Conservation (phyloP, 768 basidiomycete species). For the Termitomyces sp. region DNA sequence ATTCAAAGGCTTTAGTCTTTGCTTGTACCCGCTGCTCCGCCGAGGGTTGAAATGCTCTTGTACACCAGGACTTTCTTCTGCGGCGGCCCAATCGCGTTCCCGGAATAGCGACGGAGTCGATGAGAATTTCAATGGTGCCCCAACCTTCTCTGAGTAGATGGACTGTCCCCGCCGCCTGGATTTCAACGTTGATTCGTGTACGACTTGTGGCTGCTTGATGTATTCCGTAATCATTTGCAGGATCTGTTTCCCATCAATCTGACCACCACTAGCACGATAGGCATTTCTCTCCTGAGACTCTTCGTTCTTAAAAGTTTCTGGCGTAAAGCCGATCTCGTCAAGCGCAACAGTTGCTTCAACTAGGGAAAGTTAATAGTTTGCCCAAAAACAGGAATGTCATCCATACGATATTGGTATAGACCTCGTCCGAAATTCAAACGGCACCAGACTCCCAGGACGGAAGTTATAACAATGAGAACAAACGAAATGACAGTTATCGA, state of each 20-base stretch:
- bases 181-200: background rate
- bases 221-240: background rate
- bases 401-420: conserved; percentile 46
- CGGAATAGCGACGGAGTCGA: conserved; percentile 12
- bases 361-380: conserved; percentile 3
- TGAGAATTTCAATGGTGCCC: conserved; percentile 10
- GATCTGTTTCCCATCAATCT: conserved; percentile 4
- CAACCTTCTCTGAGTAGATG: conserved; percentile 9
- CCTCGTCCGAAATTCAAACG: conserved; percentile 51
- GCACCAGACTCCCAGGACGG: conserved; percentile 41
- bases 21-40: too few species aligned
- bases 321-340: conserved; percentile 38
- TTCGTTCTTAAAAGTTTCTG: conserved; percentile 31
- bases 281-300: conserved; percentile 16
- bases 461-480: conserved; percentile 33
- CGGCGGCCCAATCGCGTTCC: conserved; percentile 1
- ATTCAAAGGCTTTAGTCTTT: background rate
- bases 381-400: background rate
- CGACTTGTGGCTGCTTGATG: conserved; percentile 8
- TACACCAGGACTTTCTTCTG: background rate
- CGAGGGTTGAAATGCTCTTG: background rate
- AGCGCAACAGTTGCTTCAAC: conserved; percentile 36
- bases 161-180: conserved; percentile 7
- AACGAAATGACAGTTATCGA: conserved; percentile 39
- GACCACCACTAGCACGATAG: background rate